A percentile compares a stretch with the other conserved stretches of the same genome.
Conservation (phyloP, 352 stramenopile species). For the Heterotrichella gracilis region DNA sequence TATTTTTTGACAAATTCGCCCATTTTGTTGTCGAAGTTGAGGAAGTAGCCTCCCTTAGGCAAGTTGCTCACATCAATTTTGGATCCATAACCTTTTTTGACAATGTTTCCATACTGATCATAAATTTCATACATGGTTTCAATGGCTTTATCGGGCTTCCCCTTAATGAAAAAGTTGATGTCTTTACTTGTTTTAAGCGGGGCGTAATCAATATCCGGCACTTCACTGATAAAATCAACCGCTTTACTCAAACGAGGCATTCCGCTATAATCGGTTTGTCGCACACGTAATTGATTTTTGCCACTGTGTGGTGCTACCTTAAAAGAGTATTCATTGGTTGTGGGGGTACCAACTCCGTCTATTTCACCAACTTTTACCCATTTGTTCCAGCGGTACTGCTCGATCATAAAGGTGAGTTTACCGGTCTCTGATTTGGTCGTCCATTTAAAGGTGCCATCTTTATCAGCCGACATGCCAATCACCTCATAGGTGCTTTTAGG, state of each 20-base stretch:
- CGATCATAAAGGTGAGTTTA: neutral
- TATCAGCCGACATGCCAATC: neutral
- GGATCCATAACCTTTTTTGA: neutral
- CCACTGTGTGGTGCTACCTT: neutral
- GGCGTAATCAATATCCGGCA: neutral
- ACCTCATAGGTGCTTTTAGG: neutral
- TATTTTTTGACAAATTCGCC: slow-evolving; percentile 1
- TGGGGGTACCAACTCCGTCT: neutral
- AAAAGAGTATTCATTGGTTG: neutral
- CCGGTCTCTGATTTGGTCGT: neutral
- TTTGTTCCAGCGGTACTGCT: neutral
- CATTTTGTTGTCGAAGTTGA: slow-evolving; percentile 2
- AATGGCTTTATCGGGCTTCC: neutral
- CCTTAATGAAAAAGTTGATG: neutral
- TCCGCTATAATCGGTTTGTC: neutral
- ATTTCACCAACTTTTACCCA: slow-evolving; percentile 4
- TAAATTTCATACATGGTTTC: neutral
- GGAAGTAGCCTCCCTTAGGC: neutral
- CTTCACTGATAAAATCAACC: neutral
- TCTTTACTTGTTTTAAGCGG: neutral
- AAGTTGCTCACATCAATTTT: neutral
- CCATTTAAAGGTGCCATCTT: neutral
- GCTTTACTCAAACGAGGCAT: neutral
- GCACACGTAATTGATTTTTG: slow-evolving; percentile 5
- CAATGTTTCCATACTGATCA: slow-evolving; percentile 4